phyloP scores from a whole-genome alignment of 1,284 basidiomycete genomes.

The Cryptococcus sp. region DNA sequence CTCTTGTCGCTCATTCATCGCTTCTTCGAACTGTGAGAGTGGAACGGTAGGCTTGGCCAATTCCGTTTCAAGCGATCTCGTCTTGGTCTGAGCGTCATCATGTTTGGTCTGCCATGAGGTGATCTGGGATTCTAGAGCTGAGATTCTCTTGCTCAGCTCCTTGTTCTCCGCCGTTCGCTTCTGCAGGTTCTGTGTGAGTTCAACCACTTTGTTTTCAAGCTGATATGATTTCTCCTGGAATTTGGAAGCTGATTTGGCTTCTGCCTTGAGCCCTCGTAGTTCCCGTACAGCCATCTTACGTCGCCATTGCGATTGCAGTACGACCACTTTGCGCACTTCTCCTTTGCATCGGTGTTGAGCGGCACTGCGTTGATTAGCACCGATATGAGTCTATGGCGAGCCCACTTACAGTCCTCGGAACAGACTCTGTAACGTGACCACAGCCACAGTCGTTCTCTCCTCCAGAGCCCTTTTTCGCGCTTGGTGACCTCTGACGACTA shows the following conservation, averaged over 20 bases:
- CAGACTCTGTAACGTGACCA: slow-evolving; percentile 74
- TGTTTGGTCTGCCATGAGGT: slow-evolving; percentile 78
- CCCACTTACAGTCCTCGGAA: slow-evolving; percentile 74
- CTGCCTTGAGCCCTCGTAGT: slow-evolving; percentile 73
- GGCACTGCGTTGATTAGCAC: slow-evolving; percentile 51
- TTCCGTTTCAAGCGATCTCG: slow-evolving; percentile 69
- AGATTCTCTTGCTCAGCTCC: slow-evolving; percentile 68
- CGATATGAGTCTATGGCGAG: background rate
- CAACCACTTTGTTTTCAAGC: slow-evolving; percentile 98
- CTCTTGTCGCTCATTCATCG: slow-evolving; percentile 70
- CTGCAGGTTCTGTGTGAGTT: slow-evolving; percentile 94
- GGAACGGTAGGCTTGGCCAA: slow-evolving; percentile 71
- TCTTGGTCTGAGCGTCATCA: slow-evolving; percentile 77
- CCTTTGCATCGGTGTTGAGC: slow-evolving; percentile 60
- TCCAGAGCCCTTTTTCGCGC: slow-evolving; percentile 65
- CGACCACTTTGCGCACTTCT: slow-evolving; percentile 71
- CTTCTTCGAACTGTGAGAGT: slow-evolving; percentile 66
- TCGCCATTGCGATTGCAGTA: slow-evolving; percentile 87
- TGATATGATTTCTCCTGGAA: slow-evolving; percentile 99
- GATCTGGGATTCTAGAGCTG: slow-evolving; percentile 77
- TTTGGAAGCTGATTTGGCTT: slow-evolving; percentile 94
- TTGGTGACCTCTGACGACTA: slow-evolving; percentile 75
- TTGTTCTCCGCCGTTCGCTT: slow-evolving; percentile 89
- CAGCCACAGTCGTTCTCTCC: slow-evolving; percentile 62
- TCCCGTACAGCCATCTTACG: slow-evolving; percentile 82